Evolutionary conservation across 345 rosid species (phyloP).

Genomic region (Schrenkiella parvula): DNA sequence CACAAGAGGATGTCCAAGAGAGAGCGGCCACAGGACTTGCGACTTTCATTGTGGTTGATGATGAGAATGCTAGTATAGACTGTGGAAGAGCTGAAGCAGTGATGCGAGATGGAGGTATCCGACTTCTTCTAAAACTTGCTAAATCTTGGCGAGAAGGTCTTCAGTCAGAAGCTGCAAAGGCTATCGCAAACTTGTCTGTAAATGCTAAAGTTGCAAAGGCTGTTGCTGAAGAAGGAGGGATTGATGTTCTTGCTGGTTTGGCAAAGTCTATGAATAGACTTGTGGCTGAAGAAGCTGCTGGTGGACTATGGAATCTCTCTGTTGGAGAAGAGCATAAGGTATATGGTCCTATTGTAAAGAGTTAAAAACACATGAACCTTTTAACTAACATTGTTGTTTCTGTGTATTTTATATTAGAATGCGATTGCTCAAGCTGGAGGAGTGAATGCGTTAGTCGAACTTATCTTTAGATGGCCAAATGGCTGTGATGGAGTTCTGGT

Average conservation of each 20-base stretch:
- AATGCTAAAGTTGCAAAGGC: constrained; percentile 69
- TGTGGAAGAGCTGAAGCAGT: constrained; percentile 81
- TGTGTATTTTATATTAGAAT: constrained; percentile 35
- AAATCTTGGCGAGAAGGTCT: constrained; percentile 70
- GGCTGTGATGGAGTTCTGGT: constrained; percentile 75
- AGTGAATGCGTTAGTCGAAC: constrained; percentile 66
- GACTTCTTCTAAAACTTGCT: constrained; percentile 63
- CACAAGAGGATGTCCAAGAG: constrained; percentile 84
- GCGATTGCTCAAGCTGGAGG: constrained; percentile 79
- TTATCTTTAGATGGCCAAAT: constrained; percentile 65
- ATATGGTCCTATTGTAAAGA: not conserved
- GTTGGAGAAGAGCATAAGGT: constrained; percentile 85
- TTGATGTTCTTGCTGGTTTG: constrained; percentile 53
- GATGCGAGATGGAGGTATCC: constrained; percentile 67
- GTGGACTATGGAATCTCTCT: constrained; percentile 80
- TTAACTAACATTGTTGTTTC: constrained; percentile 7
- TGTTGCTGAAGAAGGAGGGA: constrained; percentile 80
- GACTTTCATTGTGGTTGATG: constrained; percentile 66
- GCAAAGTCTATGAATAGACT: constrained; percentile 74
- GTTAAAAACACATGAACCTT: not conserved
- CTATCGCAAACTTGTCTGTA: constrained; percentile 72
- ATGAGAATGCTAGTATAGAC: constrained; percentile 71
- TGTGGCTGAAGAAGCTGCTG: constrained; percentile 86
- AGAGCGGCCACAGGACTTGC: constrained; percentile 77
- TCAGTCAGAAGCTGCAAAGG: constrained; percentile 84